Evolutionary conservation across 73 alveolate genomes (phyloP).

Genomic region (Paramecium biaurelia): DNA sequence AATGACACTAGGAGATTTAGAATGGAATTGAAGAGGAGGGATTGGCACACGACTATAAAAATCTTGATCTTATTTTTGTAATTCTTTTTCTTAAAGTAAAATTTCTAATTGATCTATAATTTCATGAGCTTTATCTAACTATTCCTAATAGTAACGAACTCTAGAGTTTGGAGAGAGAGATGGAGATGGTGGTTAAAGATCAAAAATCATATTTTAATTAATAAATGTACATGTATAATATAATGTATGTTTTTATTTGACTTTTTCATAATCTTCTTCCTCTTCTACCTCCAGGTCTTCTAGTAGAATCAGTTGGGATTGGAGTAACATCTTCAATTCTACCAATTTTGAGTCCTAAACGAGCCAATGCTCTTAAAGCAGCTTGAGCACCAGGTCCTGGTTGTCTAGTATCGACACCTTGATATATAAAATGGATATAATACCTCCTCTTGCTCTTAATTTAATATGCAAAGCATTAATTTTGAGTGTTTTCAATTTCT

Average conservation of each 20-base stretch:
- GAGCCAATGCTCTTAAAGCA: constrained; percentile 99
- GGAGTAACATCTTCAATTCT: constrained; percentile 99
- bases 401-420: constrained; percentile 80
- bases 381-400: constrained; percentile 99
- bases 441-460: constrained; percentile 98
- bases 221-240: neutral
- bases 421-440: neutral
- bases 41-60: neutral
- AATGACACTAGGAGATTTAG: neutral
- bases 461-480: constrained; percentile 97
- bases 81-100: neutral
- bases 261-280: constrained; percentile 96
- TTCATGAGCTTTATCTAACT: neutral
- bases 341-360: constrained; percentile 98
- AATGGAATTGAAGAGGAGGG: neutral
- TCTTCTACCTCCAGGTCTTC: constrained; percentile 99
- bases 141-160: neutral
- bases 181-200: constrained; percentile 22
- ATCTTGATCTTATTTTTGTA: neutral
- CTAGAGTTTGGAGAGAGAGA: neutral
- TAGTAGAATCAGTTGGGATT: constrained; percentile 98
- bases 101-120: neutral
- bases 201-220: neutral
- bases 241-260: neutral
- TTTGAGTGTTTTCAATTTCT: constrained; percentile 85